phyloP scores from a whole-genome alignment of 208 protist genomes.

The Wallacemonas rigidus region DNA sequence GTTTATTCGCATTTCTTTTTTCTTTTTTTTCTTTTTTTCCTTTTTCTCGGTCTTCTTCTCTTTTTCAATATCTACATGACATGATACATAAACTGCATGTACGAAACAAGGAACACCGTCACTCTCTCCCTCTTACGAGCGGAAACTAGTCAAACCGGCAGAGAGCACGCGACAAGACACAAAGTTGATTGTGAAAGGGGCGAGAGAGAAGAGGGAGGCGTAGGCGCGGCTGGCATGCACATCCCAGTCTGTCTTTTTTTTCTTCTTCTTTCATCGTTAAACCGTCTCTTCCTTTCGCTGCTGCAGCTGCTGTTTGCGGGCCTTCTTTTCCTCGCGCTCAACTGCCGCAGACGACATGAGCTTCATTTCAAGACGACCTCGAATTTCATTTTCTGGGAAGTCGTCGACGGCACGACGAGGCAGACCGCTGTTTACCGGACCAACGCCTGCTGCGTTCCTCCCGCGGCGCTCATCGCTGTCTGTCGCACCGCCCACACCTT shows the following conservation, averaged over 20 bases:
- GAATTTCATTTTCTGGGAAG: slow-evolving; percentile 88
- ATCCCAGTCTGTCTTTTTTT: neutral
- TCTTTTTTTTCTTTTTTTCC: slow-evolving; percentile 1
- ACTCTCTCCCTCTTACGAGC: too few species aligned
- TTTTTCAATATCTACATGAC: slow-evolving; percentile 18
- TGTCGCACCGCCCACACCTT: neutral
- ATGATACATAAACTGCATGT: slow-evolving; percentile 3
- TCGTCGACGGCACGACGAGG: slow-evolving; percentile 37
- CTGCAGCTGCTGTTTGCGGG: slow-evolving; percentile 55
- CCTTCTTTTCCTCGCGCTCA: slow-evolving; percentile 88
- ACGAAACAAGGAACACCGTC: too few species aligned
- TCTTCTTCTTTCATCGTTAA: slow-evolving; percentile 21
- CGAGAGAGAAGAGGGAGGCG: too few species aligned
- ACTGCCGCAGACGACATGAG: slow-evolving; percentile 89
- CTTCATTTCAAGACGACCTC: slow-evolving; percentile 85
- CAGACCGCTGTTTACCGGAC: neutral
- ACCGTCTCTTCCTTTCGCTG: slow-evolving; percentile 39
- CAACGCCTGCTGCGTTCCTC: slow-evolving; percentile 13
- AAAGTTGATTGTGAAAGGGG: too few species aligned
- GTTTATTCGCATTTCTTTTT: slow-evolving; percentile 9
- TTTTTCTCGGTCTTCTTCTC: slow-evolving; percentile 6
- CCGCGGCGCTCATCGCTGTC: slow-evolving; percentile 33
- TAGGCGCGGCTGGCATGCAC: too few species aligned
- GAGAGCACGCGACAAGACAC: too few species aligned
- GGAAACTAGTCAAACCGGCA: too few species aligned